Conservation (phyloP, 805 yeast species). For the Nakazawaea sp. region DNA sequence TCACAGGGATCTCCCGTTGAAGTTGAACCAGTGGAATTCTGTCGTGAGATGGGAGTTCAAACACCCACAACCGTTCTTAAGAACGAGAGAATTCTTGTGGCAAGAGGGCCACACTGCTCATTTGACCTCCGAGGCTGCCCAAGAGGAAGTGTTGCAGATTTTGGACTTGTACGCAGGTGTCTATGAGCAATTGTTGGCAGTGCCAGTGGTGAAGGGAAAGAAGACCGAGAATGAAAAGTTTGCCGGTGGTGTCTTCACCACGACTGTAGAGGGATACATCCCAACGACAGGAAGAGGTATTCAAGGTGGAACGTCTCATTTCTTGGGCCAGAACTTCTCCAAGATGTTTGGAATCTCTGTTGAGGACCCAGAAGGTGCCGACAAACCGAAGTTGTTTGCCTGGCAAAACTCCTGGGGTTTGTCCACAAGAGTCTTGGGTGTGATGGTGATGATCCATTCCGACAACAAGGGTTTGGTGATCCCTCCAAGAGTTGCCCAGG, state of each 20-base stretch:
- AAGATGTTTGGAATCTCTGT: slow-evolving; percentile 96
- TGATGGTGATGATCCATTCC: slow-evolving; percentile 97
- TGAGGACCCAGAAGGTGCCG: slow-evolving; percentile 88
- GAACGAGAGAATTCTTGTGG: slow-evolving; percentile 99
- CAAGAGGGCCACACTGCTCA: slow-evolving; percentile 99
- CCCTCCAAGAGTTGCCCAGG: slow-evolving; percentile 95
- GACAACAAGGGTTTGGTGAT: slow-evolving; percentile 97
- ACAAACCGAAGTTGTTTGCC: slow-evolving; percentile 78
- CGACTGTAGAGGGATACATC: slow-evolving; percentile 94
- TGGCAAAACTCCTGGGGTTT: slow-evolving; percentile 99
- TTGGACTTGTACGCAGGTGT: slow-evolving; percentile 79
- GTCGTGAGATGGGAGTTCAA: slow-evolving; percentile 99
- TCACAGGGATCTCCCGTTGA: slow-evolving; percentile 94
- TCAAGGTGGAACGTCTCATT: slow-evolving; percentile 98
- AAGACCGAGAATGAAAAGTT: slow-evolving; percentile 98
- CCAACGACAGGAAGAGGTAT: slow-evolving; percentile 99
- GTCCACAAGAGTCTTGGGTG: slow-evolving; percentile 98
- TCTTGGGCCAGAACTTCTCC: slow-evolving; percentile 95
- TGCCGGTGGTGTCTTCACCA: slow-evolving; percentile 95
- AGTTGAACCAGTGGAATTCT: slow-evolving; percentile 98
- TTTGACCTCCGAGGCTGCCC: slow-evolving; percentile 75
- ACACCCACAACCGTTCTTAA: slow-evolving; percentile 98
- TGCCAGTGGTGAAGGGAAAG: slow-evolving; percentile 91
- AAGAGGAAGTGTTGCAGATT: slow-evolving; percentile 76
- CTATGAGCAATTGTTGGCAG: slow-evolving; percentile 90